These are phyloP conservation scores for Halteria grandinella DNA, from an alignment of 73 alveolate genomes.

Conservation along the genomic window DNA sequence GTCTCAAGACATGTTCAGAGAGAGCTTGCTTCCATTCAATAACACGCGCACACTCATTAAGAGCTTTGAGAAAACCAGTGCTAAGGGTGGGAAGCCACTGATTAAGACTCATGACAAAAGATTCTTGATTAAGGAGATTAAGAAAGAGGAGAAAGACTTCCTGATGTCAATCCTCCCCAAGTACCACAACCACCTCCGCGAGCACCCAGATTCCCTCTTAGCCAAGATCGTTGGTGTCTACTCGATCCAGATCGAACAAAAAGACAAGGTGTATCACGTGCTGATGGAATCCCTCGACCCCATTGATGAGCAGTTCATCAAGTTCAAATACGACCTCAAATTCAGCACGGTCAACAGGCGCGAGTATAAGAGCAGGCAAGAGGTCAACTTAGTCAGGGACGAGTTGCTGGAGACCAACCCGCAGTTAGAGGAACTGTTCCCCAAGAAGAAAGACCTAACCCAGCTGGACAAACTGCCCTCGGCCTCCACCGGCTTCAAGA, in stretches of 20 bases:
- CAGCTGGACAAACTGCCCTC: conserved; percentile 6
- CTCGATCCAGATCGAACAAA: conserved; percentile 51
- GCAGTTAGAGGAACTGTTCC: conserved; percentile 27
- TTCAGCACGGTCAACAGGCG: conserved; percentile 66
- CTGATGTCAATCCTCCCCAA: conserved; percentile 45
- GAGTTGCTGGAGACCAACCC: conserved; percentile 28
- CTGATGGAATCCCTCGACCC: conserved; percentile 72
- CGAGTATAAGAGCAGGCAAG: conserved; percentile 41
- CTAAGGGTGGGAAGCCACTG: conserved; percentile 70
- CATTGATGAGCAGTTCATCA: conserved; percentile 56
- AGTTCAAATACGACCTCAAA: conserved; percentile 68
- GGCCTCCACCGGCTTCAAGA: conserved; percentile 4
- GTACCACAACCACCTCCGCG: conserved; percentile 51
- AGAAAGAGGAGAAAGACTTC: conserved; percentile 63
- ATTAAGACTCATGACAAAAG: conserved; percentile 69
- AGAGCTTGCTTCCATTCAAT: conserved; percentile 53
- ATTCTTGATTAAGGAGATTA: conserved; percentile 62
- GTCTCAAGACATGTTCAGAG: conserved; percentile 46
- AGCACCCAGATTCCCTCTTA: conserved; percentile 55
- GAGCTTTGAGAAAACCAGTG: conserved; percentile 72
- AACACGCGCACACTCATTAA: conserved; percentile 39
- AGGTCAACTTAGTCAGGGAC: conserved; percentile 40
- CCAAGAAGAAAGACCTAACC: conserved; percentile 37
- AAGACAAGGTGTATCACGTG: conserved; percentile 65
- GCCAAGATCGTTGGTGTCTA: conserved; percentile 63